Conservation (phyloP, 768 basidiomycete species). For the Cystobasidium ongulense region DNA sequence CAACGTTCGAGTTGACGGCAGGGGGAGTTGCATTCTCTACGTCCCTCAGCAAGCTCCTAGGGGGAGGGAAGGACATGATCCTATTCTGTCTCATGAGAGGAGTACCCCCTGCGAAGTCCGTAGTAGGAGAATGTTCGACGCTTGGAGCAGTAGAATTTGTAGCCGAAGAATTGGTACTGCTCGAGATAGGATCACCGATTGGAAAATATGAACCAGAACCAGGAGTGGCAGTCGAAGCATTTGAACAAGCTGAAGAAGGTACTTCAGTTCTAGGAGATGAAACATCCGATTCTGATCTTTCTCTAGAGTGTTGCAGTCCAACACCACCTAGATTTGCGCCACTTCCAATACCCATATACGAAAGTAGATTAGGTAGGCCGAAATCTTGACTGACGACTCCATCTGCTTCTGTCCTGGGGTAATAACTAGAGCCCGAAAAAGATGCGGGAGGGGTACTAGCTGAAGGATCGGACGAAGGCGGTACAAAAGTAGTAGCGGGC, state of each 20-base stretch:
- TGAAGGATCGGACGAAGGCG: not conserved
- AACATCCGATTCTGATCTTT: not conserved
- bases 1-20: not conserved
- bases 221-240: not conserved
- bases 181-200: not conserved
- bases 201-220: not conserved
- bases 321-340: not conserved
- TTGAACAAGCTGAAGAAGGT: conserved; percentile 1
- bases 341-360: not conserved
- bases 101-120: conserved; percentile 8
- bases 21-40: not conserved
- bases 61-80: conserved; percentile 11
- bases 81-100: conserved; percentile 8
- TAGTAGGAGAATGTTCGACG: conserved; percentile 1
- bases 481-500: conserved; percentile 14
- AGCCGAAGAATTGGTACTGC: not conserved
- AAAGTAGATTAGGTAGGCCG: conserved; percentile 11
- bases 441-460: conserved; percentile 12
- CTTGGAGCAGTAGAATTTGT: not conserved
- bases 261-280: not conserved
- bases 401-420: not conserved
- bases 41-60: not conserved
- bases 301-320: not conserved
- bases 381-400: not conserved
- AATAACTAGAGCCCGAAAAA: conserved; percentile 8